Evolutionary conservation across 1,284 basidiomycete species (phyloP), one percentile per base, ranked within the genome.

Genomic region (Wallemia hederae): DNA sequence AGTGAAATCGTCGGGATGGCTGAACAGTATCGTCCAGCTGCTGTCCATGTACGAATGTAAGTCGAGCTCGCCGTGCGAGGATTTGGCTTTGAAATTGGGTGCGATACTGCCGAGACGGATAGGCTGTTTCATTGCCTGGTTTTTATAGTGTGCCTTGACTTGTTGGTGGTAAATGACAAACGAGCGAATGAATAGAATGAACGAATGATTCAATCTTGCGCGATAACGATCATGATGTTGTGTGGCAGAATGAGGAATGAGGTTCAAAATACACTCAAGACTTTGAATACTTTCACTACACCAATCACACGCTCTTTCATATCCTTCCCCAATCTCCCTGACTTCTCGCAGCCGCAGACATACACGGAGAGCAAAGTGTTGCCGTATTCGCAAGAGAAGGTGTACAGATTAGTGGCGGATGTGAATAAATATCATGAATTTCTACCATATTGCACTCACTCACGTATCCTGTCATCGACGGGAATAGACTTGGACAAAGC

Each of bases 31-130:
- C 1, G 64, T 85, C 92, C 94, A 99, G 29, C 81, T 84, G 68
- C 82, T 74, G 58, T 81, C 84, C 67, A 88, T 80, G 80, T 81
- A 97, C 55, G 94, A 81, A 71, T 94, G 89, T 77, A 96, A 96
- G 67, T 80, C 80, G 73, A 88, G 82, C 31, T 70, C 71, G 1
- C 85, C 85, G 60, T 74, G 67, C 59, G 86, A 87, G 59, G 87
- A 90, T 64, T 87, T 72, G 60, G 87, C 88, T 69, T 83, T 76
- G 65, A 87, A 87, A 71, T 89, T 78, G 57, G 86, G 84, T 58
- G 85, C 84, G 63, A 74, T 81, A 71, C 74, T 80, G 25, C 71
- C 71, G 60, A 72, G 67, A 60, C 69, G 64, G n/a, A 70, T 9
- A 14, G 39, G 17, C 7, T 7, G 29, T 17, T 7, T 31, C 29